These are phyloP conservation scores for Colletotrichum gloeosporioides DNA, from an alignment of 2,329 filamentous ascomycete species.

Conservation along the genomic window DNA sequence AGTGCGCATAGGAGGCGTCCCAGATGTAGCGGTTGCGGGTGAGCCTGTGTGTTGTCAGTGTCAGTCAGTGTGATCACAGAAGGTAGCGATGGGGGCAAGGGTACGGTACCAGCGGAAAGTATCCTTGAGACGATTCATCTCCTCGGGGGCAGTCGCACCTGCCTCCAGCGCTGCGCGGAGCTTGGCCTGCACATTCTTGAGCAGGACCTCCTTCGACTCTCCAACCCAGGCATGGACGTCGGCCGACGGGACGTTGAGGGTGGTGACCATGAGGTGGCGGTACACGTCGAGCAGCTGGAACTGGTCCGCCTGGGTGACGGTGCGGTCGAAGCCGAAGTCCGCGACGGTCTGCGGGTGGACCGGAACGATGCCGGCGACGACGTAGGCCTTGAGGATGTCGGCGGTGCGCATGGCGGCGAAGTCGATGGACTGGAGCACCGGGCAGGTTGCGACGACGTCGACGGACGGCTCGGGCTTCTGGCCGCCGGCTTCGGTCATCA, in stretches of 20 bases:
- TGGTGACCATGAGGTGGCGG: not conserved
- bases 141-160: not conserved
- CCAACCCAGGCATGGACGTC: not conserved
- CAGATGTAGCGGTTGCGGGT: not conserved
- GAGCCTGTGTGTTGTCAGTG: not conserved
- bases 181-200: not conserved
- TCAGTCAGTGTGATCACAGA: not conserved
- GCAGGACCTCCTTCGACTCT: not conserved
- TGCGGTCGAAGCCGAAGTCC: constrained; percentile 1
- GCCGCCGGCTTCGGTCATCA: not conserved
- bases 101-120: not conserved
- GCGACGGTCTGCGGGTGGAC: not conserved
- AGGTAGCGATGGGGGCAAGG: not conserved
- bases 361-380: not conserved
- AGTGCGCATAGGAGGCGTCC: not conserved
- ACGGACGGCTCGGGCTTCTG: not conserved
- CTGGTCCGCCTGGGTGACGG: not conserved
- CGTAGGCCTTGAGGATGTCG: not conserved
- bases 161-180: not conserved
- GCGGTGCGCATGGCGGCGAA: not conserved
- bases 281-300: not conserved
- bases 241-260: not conserved
- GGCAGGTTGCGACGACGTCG: not conserved
- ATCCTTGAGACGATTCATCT: not conserved
- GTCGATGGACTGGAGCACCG: not conserved